Evolutionary conservation across 352 stramenopile species (phyloP).

Genomic region (Pythium plurisporium): DNA sequence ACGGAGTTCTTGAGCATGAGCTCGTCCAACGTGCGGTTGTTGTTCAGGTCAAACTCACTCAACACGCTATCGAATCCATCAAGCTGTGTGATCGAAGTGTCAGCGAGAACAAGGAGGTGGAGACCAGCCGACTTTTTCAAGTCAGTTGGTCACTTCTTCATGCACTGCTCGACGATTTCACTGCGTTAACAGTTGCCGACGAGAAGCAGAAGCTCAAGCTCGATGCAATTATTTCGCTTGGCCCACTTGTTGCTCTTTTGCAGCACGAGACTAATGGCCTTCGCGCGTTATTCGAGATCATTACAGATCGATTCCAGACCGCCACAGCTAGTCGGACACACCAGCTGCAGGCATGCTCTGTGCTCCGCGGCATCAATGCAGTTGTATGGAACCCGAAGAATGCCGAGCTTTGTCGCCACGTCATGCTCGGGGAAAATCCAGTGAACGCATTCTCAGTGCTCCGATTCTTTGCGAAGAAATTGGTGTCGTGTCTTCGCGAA

Average conservation of each 20-base stretch:
- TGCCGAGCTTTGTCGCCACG: conserved; percentile 40
- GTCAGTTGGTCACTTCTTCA: conserved; percentile 65
- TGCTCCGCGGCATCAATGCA: conserved; percentile 40
- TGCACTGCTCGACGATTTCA: conserved; percentile 50
- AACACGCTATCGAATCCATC: conserved; percentile 51
- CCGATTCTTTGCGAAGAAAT: conserved; percentile 40
- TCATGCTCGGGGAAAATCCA: conserved; percentile 28
- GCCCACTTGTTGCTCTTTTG: conserved; percentile 40
- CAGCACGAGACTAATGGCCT: conserved; percentile 52
- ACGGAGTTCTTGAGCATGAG: conserved; percentile 7
- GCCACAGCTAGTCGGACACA: conserved; percentile 3
- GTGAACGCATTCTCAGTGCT: conserved; percentile 26
- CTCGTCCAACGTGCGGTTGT: conserved; percentile 18
- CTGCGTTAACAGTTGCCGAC: conserved; percentile 12
- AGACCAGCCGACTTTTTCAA: conserved; percentile 32
- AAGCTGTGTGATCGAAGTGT: conserved; percentile 29
- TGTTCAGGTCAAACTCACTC: conserved; percentile 48
- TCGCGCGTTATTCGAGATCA: conserved; percentile 43
- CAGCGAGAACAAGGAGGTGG: background rate
- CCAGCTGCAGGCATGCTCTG: conserved; percentile 38
- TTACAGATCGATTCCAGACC: conserved; percentile 43
- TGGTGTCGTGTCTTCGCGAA: conserved; percentile 38
- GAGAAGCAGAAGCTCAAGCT: conserved; percentile 35
- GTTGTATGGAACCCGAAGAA: conserved; percentile 56
- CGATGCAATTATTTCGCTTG: conserved; percentile 30